Conservation (phyloP, 768 basidiomycete genomes). For the Nidularia pulvinata region DNA sequence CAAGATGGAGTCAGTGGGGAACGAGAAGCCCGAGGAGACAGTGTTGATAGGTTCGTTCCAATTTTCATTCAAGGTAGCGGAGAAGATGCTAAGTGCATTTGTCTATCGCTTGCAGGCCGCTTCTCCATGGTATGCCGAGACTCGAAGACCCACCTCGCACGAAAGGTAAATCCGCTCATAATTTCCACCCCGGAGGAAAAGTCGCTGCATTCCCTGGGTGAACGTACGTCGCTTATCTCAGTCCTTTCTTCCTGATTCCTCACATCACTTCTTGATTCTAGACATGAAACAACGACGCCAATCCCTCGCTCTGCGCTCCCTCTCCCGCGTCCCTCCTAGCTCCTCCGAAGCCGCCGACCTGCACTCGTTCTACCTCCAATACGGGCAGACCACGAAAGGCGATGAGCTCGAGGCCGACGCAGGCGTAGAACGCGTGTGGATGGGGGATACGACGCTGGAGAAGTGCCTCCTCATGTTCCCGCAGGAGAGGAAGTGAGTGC, state of each 20-base stretch:
- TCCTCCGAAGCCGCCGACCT: conserved; percentile 67
- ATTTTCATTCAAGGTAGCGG: too few relatives aligned
- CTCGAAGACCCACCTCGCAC: conserved; percentile 60
- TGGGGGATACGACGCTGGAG: conserved; percentile 73
- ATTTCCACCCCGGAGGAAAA: conserved; percentile 64
- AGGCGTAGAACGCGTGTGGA: conserved; percentile 57
- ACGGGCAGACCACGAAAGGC: conserved; percentile 41
- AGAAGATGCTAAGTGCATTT: too few relatives aligned
- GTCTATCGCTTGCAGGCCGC: conserved; percentile 49
- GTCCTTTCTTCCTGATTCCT: neutral
- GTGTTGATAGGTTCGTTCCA: conserved; percentile 57
- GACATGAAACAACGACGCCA: conserved; percentile 64
- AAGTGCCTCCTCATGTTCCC: conserved; percentile 48
- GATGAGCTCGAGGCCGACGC: conserved; percentile 7
- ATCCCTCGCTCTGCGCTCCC: conserved; percentile 51
- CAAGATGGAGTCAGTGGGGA: conserved; percentile 70
- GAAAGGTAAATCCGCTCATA: conserved; percentile 61
- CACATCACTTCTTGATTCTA: conserved; percentile 20
- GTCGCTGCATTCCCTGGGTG: conserved; percentile 62
- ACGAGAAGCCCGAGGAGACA: conserved; percentile 50
- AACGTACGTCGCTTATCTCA: conserved; percentile 13
- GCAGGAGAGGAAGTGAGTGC: conserved; percentile 6
- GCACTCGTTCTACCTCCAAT: conserved; percentile 67
- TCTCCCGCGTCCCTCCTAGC: conserved; percentile 74
- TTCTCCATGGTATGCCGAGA: conserved; percentile 91